Base-by-base conservation (phyloP, 495 filamentous ascomycete genomes). In the Saxispiralis lemnorum region DNA sequence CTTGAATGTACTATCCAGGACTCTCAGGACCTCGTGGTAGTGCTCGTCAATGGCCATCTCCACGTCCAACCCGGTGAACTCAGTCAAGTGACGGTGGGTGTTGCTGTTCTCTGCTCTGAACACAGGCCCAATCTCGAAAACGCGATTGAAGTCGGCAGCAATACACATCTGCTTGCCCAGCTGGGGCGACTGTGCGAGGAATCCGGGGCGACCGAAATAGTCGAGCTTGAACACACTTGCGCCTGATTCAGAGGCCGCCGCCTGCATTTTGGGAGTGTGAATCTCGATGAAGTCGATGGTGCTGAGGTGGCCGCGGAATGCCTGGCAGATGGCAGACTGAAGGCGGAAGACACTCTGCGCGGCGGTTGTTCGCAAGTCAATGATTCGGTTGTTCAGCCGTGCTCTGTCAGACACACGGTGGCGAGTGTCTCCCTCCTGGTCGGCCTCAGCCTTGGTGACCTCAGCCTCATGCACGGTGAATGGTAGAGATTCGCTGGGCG, bases 81-180 rank as follows among this genome's bases (percentile, higher is more conserved):
- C 89, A 11, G 86, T 96, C 76, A 95, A 80, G 61, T 97, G 89
- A 41, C 89, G 71, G 55, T 92, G 84, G 1, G 89, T 97, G 57
- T 94, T 94, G 43, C 79, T 87, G 61, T 96, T 93, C 66, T 96
- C 89, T 0, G 89, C 89, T 57, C 88, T 73, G 76, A 94, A 97
- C 7, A 96, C 88, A 3, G 83, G 81, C 0, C 82, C 83, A 44
- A 92, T 78, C 56, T 85, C 81, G 57, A 82, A 95, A 10, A 97
- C 88, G 44, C 75, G 78, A 58, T 88, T 76, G 60, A 89, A 73
- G 41, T 92, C 89, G 53, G 85, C 84, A 17, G 87, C 85, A 53
- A 97, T 93, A 58, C 84, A 79, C 69, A 92, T 84, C 54, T 97
- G 89, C 67, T 97, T 95, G 61, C 92, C 88, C 38, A 97, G 73